Conservation (phyloP, 495 filamentous ascomycete species). For the Hypomontagnella monticulosa region DNA sequence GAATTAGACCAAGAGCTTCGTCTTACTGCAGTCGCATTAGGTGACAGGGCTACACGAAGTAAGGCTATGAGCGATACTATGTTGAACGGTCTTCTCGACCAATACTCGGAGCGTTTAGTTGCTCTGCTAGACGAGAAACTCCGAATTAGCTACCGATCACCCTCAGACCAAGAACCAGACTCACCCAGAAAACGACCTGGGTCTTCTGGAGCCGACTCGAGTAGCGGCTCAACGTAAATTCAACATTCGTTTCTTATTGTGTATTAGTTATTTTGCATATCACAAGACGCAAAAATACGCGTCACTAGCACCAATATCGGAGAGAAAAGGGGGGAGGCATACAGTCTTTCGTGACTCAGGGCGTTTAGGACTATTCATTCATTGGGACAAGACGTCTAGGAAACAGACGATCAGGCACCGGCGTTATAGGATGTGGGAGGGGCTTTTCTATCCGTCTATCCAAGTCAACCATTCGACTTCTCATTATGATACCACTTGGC, state of each 20-base stretch:
- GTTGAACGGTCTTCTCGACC: slow-evolving; percentile 71
- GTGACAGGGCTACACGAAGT: slow-evolving; percentile 64
- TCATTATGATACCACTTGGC: slow-evolving; percentile 42
- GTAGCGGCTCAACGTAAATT: slow-evolving; percentile 34
- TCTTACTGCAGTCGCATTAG: slow-evolving; percentile 75
- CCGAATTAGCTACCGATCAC: slow-evolving; percentile 46
- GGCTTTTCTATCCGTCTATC: slow-evolving; percentile 18
- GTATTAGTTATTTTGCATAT: slow-evolving; percentile 34
- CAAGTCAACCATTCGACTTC: slow-evolving; percentile 20
- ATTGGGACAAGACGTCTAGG: slow-evolving; percentile 18
- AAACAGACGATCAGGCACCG: slow-evolving; percentile 12
- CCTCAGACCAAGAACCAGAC: slow-evolving; percentile 44
- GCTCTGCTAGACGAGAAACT: slow-evolving; percentile 77
- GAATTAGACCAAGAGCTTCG: slow-evolving; percentile 84
- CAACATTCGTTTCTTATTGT: slow-evolving; percentile 34
- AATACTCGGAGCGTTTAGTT: slow-evolving; percentile 75
- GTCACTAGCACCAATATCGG: not conserved
- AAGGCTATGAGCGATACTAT: slow-evolving; percentile 65
- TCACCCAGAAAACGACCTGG: slow-evolving; percentile 40
- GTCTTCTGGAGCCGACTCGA: slow-evolving; percentile 43
- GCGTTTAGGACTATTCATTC: slow-evolving; percentile 23
- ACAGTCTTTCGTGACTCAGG: slow-evolving; percentile 13
- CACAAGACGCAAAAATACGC: slow-evolving; percentile 10
- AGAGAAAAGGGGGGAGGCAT: not conserved
- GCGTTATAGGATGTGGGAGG: slow-evolving; percentile 10